Conservation (phyloP, 345 rosid species). For the Salix suchowensis region DNA sequence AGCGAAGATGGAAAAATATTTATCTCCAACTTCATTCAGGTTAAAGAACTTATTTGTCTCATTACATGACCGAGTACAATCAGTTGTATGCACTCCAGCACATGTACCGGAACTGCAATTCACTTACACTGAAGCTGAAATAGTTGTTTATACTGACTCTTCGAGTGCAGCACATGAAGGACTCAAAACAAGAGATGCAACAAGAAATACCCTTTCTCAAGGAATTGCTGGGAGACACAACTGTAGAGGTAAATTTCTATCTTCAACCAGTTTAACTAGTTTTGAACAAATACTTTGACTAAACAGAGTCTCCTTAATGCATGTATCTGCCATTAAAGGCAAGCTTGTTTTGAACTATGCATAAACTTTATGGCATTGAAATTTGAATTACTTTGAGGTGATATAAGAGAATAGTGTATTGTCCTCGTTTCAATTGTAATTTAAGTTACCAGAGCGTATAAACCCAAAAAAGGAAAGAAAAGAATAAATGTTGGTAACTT, state of each 20-base stretch:
- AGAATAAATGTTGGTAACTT: too few relatives aligned
- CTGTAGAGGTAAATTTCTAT: constrained; percentile 45
- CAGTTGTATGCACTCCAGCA: neutral
- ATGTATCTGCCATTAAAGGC: neutral
- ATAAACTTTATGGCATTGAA: neutral
- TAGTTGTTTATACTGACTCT: constrained; percentile 6
- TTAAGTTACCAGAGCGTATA: too few relatives aligned
- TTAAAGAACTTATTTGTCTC: constrained; percentile 9
- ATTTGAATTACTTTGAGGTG: neutral
- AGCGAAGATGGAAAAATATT: constrained; percentile 63
- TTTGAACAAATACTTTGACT: neutral
- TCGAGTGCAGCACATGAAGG: constrained; percentile 53
- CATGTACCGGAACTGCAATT: neutral
- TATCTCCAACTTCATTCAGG: constrained; percentile 58
- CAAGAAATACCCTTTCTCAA: constrained; percentile 52
- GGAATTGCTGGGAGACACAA: constrained; percentile 45
- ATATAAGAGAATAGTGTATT: neutral
- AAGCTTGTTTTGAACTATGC: neutral
- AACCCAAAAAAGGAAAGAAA: too few relatives aligned
- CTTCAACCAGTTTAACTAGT: constrained; percentile 5
- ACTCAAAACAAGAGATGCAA: constrained; percentile 46
- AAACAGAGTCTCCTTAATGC: neutral
- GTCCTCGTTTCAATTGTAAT: neutral
- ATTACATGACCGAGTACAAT: neutral
- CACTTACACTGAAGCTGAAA: neutral